These are phyloP conservation scores for Elsinoe fawcettii DNA, from an alignment of 2,329 filamentous ascomycete genomes.

Conservation along the genomic window DNA sequence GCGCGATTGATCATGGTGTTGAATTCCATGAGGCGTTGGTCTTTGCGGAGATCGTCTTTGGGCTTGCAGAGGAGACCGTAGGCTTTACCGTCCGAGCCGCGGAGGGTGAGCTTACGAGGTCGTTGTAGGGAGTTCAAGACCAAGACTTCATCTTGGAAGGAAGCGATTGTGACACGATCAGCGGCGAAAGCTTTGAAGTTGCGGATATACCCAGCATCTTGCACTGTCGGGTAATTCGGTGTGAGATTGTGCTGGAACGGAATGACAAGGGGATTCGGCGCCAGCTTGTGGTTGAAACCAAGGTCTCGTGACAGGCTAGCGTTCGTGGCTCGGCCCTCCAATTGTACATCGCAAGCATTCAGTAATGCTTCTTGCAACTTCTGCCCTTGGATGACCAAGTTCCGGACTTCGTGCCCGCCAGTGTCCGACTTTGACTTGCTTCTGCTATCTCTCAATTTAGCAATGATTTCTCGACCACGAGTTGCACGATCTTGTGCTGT, in stretches of 20 bases:
- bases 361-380: conserved; percentile 77
- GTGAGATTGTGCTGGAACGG: conserved; percentile 80
- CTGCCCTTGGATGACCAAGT: conserved; percentile 69
- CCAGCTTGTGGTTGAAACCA: conserved; percentile 72
- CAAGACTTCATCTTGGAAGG: conserved; percentile 78
- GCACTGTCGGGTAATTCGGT: conserved; percentile 64
- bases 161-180: conserved; percentile 73
- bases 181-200: conserved; percentile 77
- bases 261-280: conserved; percentile 78
- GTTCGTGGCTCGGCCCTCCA: conserved; percentile 61
- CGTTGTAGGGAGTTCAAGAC: conserved; percentile 88
- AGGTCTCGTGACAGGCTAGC: conserved; percentile 73
- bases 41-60: conserved; percentile 94
- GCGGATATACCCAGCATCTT: conserved; percentile 61
- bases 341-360: conserved; percentile 67
- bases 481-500: conserved; percentile 60
- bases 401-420: conserved; percentile 54
- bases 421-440: conserved; percentile 51
- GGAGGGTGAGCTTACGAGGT: conserved; percentile 78
- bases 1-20: conserved; percentile 96
- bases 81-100: conserved; percentile 77
- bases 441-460: conserved; percentile 40
- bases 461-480: conserved; percentile 38
- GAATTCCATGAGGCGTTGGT: conserved; percentile 98
- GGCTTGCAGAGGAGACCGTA: conserved; percentile 95